phyloP scores from a whole-genome alignment of 345 rosid genomes.

The Balakata baccata region DNA sequence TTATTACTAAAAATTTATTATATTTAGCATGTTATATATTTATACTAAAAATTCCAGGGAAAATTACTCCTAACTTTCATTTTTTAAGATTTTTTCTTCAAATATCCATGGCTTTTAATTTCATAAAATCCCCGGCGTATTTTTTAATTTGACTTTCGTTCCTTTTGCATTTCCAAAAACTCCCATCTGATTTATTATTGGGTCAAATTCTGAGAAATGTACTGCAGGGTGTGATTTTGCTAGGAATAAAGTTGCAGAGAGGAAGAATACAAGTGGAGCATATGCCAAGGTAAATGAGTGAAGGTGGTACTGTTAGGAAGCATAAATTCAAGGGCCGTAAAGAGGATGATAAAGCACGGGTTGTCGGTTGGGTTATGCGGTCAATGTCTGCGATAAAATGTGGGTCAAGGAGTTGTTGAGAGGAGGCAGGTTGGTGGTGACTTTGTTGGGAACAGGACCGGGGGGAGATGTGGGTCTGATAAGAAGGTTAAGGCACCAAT shows the following conservation, averaged over 20 bases:
- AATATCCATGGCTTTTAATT: no score
- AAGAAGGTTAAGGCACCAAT: constrained; percentile 10
- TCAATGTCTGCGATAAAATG: constrained; percentile 35
- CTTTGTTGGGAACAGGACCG: constrained; percentile 12
- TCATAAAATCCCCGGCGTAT: no score
- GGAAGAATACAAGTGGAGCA: constrained; percentile 24
- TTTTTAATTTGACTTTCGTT: no score
- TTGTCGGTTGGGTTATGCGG: constrained; percentile 45
- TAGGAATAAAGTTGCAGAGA: constrained; percentile 13
- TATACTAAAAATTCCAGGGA: no score
- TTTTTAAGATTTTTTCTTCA: no score
- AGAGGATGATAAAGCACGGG: constrained; percentile 18
- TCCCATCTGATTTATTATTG: no score
- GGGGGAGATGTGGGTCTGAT: constrained; percentile 1
- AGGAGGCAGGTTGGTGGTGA: background rate
- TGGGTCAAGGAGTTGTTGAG: constrained; percentile 10
- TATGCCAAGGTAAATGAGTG: constrained; percentile 21
- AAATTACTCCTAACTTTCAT: no score
- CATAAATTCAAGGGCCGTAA: constrained; percentile 22
- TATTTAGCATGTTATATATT: no score
- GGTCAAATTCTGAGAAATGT: constrained; percentile 9
- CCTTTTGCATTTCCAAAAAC: no score
- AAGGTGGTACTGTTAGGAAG: constrained; percentile 23
- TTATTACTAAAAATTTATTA: no score
- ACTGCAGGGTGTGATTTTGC: constrained; percentile 19